Evolutionary conservation across 305 asterid genomes (phyloP), one percentile per base, ranked within the genome.

Genomic region (Rubia occidens): DNA sequence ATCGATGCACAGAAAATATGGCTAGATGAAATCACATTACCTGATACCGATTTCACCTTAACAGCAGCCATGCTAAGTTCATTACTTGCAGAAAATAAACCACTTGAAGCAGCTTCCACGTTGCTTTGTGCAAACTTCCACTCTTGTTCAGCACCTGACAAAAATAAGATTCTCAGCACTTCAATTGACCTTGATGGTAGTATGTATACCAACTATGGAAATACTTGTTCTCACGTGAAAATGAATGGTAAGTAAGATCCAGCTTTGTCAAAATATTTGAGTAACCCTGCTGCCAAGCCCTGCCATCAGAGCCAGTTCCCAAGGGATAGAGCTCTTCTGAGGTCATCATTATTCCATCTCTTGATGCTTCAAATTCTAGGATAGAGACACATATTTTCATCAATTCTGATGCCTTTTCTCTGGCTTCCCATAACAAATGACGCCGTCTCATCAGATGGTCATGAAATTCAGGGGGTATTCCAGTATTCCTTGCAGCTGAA

Each of bases 81-180:
- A 76, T 85, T 88, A 75, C 95, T 78, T 71, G 90, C 95, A 82
- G 98, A 83, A 77, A 81, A 80, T 82, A 91, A 84, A 78, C 86
- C 83, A 82, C 80, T 82, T 26, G 99, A 95, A 72, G 98, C 98
- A 78, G 93, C 95, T 85, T 91, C 98, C 97, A 91, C 78, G 74
- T 85, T 91, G 85, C 78, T 84, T 78, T 88, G 94, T 55, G 96
- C 96, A 79, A 81, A 88, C 78, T 83, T 86, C 98, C 95, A 91
- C 71, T 95, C 98, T 81, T 88, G 91, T 85, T 95, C 99, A 79
- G 94, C 87, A 77, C 96, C 99, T 95, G 91, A 80, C 75, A 71
- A 67, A 72, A 60, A 59, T 75, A 76, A 66, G 20, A 76, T 60
- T 60, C 35, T 53, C 26, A 68, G 60, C 37, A 58, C 71, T 62